These are phyloP conservation scores for Nannochloropsis gaditana DNA, from an alignment of 108 stramenopile genomes.

Conservation along the genomic window DNA sequence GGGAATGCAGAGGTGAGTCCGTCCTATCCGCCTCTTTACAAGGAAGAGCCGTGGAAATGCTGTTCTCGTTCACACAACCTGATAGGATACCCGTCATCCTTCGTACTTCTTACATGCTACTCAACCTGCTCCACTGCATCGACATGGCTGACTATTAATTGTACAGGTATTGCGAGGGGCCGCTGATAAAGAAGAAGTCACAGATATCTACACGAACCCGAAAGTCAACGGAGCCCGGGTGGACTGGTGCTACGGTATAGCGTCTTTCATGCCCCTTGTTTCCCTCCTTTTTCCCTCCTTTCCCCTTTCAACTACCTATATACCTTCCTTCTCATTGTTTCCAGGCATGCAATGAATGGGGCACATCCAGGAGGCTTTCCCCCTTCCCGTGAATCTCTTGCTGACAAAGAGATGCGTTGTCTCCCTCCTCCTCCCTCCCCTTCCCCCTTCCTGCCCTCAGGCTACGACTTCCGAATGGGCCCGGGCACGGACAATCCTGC, in stretches of 20 bases:
- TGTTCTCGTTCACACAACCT: neutral
- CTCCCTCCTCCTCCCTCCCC: neutral
- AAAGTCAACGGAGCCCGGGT: neutral
- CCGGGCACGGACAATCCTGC: neutral
- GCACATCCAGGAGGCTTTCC: neutral
- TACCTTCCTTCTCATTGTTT: neutral
- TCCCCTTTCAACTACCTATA: neutral
- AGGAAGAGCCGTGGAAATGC: neutral
- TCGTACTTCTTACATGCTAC: too few species aligned
- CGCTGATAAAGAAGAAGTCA: neutral
- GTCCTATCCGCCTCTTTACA: neutral
- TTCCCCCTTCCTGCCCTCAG: neutral
- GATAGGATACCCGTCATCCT: too few species aligned
- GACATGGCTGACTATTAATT: too few species aligned
- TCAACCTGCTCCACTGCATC: too few species aligned
- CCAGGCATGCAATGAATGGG: too few species aligned
- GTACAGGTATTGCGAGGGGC: neutral
- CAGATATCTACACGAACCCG: neutral
- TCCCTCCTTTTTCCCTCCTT: neutral
- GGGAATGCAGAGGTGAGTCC: neutral
- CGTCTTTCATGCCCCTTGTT: neutral
- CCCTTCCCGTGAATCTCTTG: neutral
- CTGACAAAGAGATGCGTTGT: neutral
- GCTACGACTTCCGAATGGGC: neutral
- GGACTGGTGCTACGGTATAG: conserved; percentile 16